Evolutionary conservation across 2,329 filamentous ascomycete genomes (phyloP).

Genomic region (Samsoniella hepiali): DNA sequence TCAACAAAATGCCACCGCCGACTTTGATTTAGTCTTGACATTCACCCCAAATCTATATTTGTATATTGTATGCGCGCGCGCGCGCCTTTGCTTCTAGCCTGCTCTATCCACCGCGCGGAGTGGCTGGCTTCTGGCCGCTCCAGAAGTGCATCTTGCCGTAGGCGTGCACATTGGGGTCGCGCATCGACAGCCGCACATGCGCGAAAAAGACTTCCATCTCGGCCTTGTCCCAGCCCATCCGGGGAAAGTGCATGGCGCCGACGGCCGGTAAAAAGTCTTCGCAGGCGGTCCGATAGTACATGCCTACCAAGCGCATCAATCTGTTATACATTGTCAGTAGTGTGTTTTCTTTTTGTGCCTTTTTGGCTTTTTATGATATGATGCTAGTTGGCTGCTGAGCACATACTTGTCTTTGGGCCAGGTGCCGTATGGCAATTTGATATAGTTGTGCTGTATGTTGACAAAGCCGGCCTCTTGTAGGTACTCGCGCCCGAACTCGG

Average conservation of each 20-base stretch:
- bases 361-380: too few species aligned
- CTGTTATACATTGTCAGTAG: slow-evolving; percentile 23
- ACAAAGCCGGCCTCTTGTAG: slow-evolving; percentile 37
- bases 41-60: background rate
- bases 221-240: slow-evolving; percentile 37
- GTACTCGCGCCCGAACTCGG: slow-evolving; percentile 36
- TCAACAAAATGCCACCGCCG: too few species aligned
- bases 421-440: slow-evolving; percentile 43
- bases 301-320: slow-evolving; percentile 37
- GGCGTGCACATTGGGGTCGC: slow-evolving; percentile 31
- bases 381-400: background rate
- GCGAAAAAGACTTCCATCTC: slow-evolving; percentile 34
- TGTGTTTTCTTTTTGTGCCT: background rate
- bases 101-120: background rate
- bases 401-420: slow-evolving; percentile 45
- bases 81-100: too few species aligned
- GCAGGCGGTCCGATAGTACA: slow-evolving; percentile 40
- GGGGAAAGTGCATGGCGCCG: slow-evolving; percentile 38
- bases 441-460: slow-evolving; percentile 36
- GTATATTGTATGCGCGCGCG: background rate
- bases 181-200: slow-evolving; percentile 30
- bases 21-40: too few species aligned
- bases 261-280: slow-evolving; percentile 42
- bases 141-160: slow-evolving; percentile 43
- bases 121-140: slow-evolving; percentile 42